These are phyloP conservation scores for Apophysomyces trapeziformis DNA, from an alignment of 371 early-diverging fungal species.

Conservation along the genomic window DNA sequence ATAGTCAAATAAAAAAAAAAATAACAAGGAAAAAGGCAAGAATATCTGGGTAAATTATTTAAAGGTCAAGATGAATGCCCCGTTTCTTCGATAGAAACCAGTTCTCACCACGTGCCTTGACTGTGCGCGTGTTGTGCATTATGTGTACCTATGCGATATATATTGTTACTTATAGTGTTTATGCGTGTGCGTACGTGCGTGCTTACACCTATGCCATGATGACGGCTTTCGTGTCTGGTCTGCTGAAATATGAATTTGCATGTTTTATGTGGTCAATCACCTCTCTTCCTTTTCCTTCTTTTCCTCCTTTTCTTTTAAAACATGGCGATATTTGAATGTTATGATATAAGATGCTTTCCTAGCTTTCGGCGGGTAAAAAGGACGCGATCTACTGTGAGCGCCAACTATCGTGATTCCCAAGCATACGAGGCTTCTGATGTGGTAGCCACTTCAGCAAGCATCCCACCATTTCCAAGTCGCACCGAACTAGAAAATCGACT, in stretches of 20 bases:
- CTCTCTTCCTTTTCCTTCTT: constrained; percentile 1
- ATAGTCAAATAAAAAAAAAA: constrained; percentile 48
- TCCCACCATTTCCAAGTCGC: not conserved
- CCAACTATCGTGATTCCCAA: not conserved
- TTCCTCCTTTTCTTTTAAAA: constrained; percentile 3
- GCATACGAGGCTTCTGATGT: not conserved
- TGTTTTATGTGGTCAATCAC: constrained; percentile 14
- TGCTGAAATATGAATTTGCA: no score
- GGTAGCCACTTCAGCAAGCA: no score
- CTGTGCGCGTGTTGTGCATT: not conserved
- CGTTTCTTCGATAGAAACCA: not conserved
- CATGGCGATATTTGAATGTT: not conserved
- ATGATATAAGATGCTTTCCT: not conserved
- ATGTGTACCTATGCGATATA: no score
- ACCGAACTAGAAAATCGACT: constrained; percentile 25
- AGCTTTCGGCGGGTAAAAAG: not conserved
- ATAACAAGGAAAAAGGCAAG: not conserved
- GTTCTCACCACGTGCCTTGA: not conserved
- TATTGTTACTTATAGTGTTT: no score
- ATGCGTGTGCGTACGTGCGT: no score
- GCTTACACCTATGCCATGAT: no score
- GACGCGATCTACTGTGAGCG: not conserved
- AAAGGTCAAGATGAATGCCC: not conserved
- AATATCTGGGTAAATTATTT: not conserved
- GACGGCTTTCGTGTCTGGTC: no score